Conservation (phyloP, 371 early-diverging fungal species). For the Mortierella polycephala region DNA sequence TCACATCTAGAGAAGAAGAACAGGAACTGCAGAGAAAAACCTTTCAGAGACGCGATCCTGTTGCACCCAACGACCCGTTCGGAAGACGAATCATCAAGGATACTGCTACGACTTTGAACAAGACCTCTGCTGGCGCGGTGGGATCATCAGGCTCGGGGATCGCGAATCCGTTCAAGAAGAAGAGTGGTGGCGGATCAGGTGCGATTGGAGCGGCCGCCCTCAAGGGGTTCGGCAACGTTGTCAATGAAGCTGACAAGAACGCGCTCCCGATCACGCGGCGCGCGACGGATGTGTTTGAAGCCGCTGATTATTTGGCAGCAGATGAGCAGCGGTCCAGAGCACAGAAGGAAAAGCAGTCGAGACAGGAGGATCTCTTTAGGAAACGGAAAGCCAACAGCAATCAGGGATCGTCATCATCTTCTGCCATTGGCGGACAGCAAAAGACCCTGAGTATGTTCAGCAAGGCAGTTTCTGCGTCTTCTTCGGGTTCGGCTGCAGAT, state of each 20-base stretch:
- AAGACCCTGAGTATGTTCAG: conserved; percentile 35
- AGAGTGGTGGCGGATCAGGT: conserved; percentile 6
- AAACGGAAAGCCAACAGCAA: conserved; percentile 46
- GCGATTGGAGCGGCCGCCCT: neutral
- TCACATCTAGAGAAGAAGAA: conserved; percentile 28
- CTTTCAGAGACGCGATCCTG: conserved; percentile 21
- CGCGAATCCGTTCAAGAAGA: conserved; percentile 47
- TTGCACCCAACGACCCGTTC: conserved; percentile 45
- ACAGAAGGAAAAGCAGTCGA: conserved; percentile 18
- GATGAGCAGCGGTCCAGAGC: conserved; percentile 34
- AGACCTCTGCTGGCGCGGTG: neutral
- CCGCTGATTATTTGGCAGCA: conserved; percentile 32
- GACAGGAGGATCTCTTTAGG: conserved; percentile 34
- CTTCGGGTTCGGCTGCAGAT: conserved; percentile 4
- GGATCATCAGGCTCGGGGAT: neutral
- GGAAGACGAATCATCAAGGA: conserved; percentile 48
- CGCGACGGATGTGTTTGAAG: conserved; percentile 46
- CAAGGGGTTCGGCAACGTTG: conserved; percentile 31
- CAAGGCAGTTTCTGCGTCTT: conserved; percentile 1
- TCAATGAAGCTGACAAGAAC: conserved; percentile 14
- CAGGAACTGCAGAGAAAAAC: conserved; percentile 28
- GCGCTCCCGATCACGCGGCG: conserved; percentile 30
- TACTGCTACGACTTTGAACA: neutral
- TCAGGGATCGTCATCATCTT: neutral
- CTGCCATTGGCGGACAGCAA: conserved; percentile 13